Base-by-base conservation (phyloP, 23 red algal genomes). In the Gracilariopsis chorda region DNA sequence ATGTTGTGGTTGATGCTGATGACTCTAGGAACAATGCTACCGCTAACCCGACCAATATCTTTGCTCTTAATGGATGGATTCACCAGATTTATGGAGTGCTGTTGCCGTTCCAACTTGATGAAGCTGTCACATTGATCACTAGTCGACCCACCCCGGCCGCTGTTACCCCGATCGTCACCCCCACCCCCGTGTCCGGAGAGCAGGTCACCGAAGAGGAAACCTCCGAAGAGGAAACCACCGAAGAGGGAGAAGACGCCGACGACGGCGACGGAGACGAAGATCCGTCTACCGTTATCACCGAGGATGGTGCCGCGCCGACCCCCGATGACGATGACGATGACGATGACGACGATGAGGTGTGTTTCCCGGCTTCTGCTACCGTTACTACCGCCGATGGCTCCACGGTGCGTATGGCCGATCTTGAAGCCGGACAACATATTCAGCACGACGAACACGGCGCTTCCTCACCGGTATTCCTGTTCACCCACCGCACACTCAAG, bases 261-360 rank as follows among this genome's bases (percentile, higher is more conserved):
- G 12, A 4, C 6, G 40, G 0, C 5, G 20, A 29, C 16, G 20
- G 63, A 20, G 16, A 70, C 25, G 63, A 70, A 20, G 16, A 16
- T 17, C 51, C 24, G 7, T 48, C 4, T 2, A 10, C 20, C 9
- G 45, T 43, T 37, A 33, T 10, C 28, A 7, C 1, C 32, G 51
- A 4, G 29, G 42, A 46, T 46, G 52, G 23, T 1, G 57, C 19
- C 23, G 61, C 3, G 10, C 2, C 59, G 7, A 25, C 61, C 16
- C 36, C 82, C 4, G 82, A 73, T 85, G 80, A 85, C 8, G 61
- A 72, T 27, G 44, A 42, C 27, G 30, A 5, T 4, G 2, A 27
- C 12, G 84, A 88, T 7, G 84, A 60, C 46, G 86, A 90, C 30
- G 86, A 90, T 39, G 53, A 49, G 4, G 51, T 90, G 2, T 90